Evolutionary conservation across 2,329 filamentous ascomycete species (phyloP).

Genomic region (Graphilbum fragrans): DNA sequence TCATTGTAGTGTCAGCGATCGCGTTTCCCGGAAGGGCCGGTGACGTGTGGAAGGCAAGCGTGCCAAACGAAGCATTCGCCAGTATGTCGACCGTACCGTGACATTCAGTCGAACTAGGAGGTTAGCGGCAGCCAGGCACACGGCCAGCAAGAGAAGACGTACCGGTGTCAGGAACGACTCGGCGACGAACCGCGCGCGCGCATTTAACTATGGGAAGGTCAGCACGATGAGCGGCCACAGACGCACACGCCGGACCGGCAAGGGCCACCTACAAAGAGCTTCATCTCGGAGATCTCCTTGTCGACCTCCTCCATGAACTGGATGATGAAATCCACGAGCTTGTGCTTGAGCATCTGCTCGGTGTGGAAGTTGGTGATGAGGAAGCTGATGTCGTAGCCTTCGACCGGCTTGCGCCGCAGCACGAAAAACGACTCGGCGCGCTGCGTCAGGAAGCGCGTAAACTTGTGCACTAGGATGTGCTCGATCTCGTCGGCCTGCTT

Average conservation of each 20-base stretch:
- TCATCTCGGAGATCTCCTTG: slow-evolving; percentile 99
- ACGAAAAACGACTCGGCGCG: slow-evolving; percentile 97
- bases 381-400: slow-evolving; percentile 99
- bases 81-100: no score
- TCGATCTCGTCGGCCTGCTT: slow-evolving; percentile 99
- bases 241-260: not conserved
- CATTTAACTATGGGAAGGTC: slow-evolving; percentile 59
- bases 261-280: slow-evolving; percentile 71
- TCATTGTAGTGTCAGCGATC: no score
- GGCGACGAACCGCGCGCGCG: slow-evolving; percentile 90
- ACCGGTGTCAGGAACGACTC: slow-evolving; percentile 91
- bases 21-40: no score
- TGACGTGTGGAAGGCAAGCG: no score
- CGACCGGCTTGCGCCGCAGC: slow-evolving; percentile 84
- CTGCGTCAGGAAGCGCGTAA: slow-evolving; percentile 91
- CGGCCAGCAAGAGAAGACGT: not conserved
- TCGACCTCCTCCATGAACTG: slow-evolving; percentile 99
- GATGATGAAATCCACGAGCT: slow-evolving; percentile 97
- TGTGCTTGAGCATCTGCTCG: slow-evolving; percentile 97
- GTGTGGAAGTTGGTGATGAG: slow-evolving; percentile 98
- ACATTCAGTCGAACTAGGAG: not conserved
- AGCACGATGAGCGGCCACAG: slow-evolving; percentile 3
- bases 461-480: slow-evolving; percentile 95
- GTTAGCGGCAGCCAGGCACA: not conserved
- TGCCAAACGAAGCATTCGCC: no score